These are phyloP conservation scores for Thelonectria discophora DNA, from an alignment of 2,329 filamentous ascomycete species.

Conservation along the genomic window DNA sequence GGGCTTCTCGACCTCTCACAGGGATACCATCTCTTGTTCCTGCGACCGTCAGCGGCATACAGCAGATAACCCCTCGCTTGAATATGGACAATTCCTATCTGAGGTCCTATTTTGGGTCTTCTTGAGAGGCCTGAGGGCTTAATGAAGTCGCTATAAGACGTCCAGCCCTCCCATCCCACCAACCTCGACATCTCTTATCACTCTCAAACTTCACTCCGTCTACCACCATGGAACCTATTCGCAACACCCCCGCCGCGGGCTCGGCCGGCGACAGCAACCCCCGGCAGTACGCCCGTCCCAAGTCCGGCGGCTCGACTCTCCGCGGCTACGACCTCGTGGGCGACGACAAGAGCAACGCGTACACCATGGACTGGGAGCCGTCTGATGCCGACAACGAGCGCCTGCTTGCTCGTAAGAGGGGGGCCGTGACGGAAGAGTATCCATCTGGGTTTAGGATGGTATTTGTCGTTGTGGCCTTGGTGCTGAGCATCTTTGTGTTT, in stretches of 20 bases:
- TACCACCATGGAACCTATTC: not conserved
- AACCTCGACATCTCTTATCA: not conserved
- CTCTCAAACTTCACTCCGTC: not conserved
- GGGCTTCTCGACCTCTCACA: too few relatives aligned
- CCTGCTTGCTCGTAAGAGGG: not conserved
- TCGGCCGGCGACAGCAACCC: not conserved
- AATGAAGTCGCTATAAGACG: too few relatives aligned
- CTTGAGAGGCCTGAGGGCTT: too few relatives aligned
- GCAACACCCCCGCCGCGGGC: not conserved
- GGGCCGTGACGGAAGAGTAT: conserved; percentile 46
- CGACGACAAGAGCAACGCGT: conserved; percentile 34
- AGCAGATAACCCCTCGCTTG: too few relatives aligned
- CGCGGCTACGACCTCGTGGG: conserved; percentile 36
- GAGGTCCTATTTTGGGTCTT: too few relatives aligned
- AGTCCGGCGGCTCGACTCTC: conserved; percentile 42
- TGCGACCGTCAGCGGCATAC: too few relatives aligned
- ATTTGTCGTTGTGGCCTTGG: conserved; percentile 57
- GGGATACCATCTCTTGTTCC: too few relatives aligned
- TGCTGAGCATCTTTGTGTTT: conserved; percentile 58
- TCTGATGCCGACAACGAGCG: conserved; percentile 21
- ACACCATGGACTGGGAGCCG: conserved; percentile 30
- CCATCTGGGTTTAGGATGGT: conserved; percentile 49
- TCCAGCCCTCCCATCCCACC: not conserved
- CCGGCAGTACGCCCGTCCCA: conserved; percentile 21
- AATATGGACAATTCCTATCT: too few relatives aligned